Evolutionary conservation across 495 filamentous ascomycete species (phyloP).

Genomic region (Podospora anserina): DNA sequence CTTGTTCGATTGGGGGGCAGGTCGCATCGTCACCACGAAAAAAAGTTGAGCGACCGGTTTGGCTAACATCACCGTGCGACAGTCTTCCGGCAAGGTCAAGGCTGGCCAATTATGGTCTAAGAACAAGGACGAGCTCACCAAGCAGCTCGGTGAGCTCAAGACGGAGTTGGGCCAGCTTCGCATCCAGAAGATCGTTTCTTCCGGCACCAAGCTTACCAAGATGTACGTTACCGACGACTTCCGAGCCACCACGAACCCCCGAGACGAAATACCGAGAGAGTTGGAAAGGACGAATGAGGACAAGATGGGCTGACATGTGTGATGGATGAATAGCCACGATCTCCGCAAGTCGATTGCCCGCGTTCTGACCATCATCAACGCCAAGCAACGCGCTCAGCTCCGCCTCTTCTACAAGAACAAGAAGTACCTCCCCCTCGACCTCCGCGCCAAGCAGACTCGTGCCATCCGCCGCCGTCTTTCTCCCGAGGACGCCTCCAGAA

Average conservation of each 20-base stretch:
- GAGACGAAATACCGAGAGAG: background rate
- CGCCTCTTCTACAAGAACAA: slow-evolving; percentile 99
- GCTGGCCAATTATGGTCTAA: slow-evolving; percentile 94
- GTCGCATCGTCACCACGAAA: background rate
- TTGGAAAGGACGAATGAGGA: slow-evolving; percentile 8
- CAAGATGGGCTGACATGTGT: slow-evolving; percentile 23
- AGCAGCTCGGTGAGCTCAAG: slow-evolving; percentile 93
- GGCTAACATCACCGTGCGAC: slow-evolving; percentile 33
- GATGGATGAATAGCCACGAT: slow-evolving; percentile 68
- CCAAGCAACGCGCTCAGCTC: slow-evolving; percentile 95
- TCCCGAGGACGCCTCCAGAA: slow-evolving; percentile 75
- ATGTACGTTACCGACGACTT: slow-evolving; percentile 63
- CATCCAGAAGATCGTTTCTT: slow-evolving; percentile 94
- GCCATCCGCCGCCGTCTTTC: slow-evolving; percentile 90
- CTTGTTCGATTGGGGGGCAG: background rate
- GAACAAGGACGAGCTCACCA: slow-evolving; percentile 91
- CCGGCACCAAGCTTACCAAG: slow-evolving; percentile 89
- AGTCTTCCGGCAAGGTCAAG: slow-evolving; percentile 94
- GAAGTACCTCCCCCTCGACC: slow-evolving; percentile 96
- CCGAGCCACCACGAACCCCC: slow-evolving; percentile 3
- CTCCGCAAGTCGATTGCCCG: slow-evolving; percentile 99
- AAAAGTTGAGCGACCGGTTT: slow-evolving; percentile 10
- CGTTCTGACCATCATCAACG: slow-evolving; percentile 98
- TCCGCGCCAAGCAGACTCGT: slow-evolving; percentile 94
- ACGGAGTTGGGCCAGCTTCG: slow-evolving; percentile 87